Evolutionary conservation across 441 rosid species (phyloP), one percentile per base, ranked within the genome.

Genomic region (Omphalea diandra): DNA sequence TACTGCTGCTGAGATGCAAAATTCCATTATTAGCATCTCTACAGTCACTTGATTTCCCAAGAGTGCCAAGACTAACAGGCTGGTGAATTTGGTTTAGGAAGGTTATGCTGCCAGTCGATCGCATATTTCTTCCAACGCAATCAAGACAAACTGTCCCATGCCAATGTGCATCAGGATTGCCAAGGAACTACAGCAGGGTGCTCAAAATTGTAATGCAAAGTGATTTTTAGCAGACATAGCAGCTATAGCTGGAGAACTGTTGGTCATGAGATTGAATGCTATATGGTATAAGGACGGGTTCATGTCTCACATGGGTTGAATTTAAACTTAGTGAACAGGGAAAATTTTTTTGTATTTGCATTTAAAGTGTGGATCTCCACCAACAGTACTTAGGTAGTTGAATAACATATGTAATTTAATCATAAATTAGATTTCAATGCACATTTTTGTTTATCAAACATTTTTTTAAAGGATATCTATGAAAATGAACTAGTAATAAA

Each of bases 141-240:
- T 90, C 76, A 94, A 94, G 82, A 90, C 99, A 2, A 73, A 94
- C 73, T 90, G 93, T 66, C 82, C 96, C 12, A 88, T 90, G 96
- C 67, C 85, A 46, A 72, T 41, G 1, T 89, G 90, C 83, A 79
- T 89, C 64, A 76, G 69, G 77, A 87, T 90, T 41, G 89, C 96
- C 24, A 84, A 79, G 76, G 70, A 80, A 46, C 69, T 77, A 31
- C 76, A 57, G 41, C 43, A 40, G 40, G 50, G 71, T 27, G 76
- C n/a, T 22, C 3, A 56, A 33, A 46, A 26, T 33, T 35, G 57
- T 20, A 52, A 44, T 36, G 26, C n/a, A 11, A n/a, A 17, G 36
- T 32, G 4, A 69, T 6, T 54, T 44, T 50, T 61, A 22, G 55
- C 35, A 57, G 54, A 7, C 63, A 29, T 10, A 41, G 36, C 1